A percentile compares a stretch with the other conserved stretches of the same genome.
Conservation (phyloP, 139 green algal species). For the Picochlorum sp. region DNA sequence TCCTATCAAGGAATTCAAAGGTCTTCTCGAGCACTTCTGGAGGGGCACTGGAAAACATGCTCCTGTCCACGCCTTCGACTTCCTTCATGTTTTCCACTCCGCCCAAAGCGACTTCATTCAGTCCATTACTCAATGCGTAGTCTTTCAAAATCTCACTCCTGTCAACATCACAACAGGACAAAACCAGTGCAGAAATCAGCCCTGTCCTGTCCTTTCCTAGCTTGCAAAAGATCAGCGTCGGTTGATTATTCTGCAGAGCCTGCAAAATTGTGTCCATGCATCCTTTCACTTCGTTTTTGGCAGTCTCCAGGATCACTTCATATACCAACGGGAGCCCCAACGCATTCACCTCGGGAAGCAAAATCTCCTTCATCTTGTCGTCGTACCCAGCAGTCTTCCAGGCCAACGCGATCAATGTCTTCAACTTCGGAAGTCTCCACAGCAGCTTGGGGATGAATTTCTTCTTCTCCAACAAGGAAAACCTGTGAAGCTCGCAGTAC, state of each 20-base stretch:
- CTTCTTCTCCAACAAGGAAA: conserved; percentile 25
- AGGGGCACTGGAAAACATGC: conserved; percentile 22
- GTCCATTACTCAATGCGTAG: conserved; percentile 29
- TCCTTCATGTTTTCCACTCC: conserved; percentile 29
- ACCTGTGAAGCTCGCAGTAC: conserved; percentile 20
- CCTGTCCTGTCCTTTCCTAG: conserved; percentile 66
- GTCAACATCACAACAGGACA: conserved; percentile 38
- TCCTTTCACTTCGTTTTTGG: neutral
- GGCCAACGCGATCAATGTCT: conserved; percentile 8
- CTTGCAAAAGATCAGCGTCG: conserved; percentile 65
- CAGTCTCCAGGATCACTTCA: conserved; percentile 26
- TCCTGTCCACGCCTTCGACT: conserved; percentile 19
- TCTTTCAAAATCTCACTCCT: conserved; percentile 46
- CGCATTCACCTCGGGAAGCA: conserved; percentile 32
- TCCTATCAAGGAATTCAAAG: conserved; percentile 12
- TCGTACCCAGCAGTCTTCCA: conserved; percentile 27
- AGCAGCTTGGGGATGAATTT: conserved; percentile 23
- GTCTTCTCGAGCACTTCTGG: conserved; percentile 17
- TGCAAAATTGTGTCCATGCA: conserved; percentile 23
- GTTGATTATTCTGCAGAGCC: conserved; percentile 19
- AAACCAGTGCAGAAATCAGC: conserved; percentile 49
- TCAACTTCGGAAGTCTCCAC: conserved; percentile 14
- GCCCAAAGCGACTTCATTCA: conserved; percentile 31
- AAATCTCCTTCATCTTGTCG: conserved; percentile 16
- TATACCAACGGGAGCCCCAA: conserved; percentile 31